Percentiles rank a stretch among this genome's conserved stretches.
These are phyloP conservation scores for Exophiala bonariae DNA, from an alignment of 2,329 filamentous ascomycete genomes.

Conservation along the genomic window DNA sequence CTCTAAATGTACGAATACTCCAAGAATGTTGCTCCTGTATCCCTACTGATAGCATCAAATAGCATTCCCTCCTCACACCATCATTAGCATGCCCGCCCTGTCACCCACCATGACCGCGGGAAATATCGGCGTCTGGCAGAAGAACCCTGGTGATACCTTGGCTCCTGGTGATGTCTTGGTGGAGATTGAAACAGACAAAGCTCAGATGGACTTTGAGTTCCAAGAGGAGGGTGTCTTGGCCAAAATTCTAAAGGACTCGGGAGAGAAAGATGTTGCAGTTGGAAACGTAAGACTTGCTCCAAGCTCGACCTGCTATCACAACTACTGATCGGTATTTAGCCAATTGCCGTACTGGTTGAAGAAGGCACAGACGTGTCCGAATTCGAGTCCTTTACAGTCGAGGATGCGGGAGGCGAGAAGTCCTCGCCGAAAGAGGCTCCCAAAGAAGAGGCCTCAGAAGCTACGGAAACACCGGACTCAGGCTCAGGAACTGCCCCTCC, in stretches of 20 bases:
- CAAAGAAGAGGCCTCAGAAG: slow-evolving; percentile 64
- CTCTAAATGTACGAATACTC: slow-evolving; percentile 58
- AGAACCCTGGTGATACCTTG: slow-evolving; percentile 87
- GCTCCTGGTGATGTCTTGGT: slow-evolving; percentile 91
- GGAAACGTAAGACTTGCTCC: slow-evolving; percentile 73
- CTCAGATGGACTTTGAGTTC: slow-evolving; percentile 99
- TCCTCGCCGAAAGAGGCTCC: slow-evolving; percentile 60
- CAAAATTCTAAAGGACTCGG: slow-evolving; percentile 88
- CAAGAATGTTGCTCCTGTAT: slow-evolving; percentile 12
- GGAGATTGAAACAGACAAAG: slow-evolving; percentile 99
- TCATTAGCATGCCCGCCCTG: slow-evolving; percentile 97
- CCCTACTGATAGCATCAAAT: slow-evolving; percentile 24
- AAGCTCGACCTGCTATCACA: neutral
- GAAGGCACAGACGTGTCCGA: slow-evolving; percentile 83
- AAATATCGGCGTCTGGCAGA: slow-evolving; percentile 97
- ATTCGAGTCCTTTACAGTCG: slow-evolving; percentile 83
- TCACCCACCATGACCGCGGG: slow-evolving; percentile 97
- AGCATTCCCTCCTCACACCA: slow-evolving; percentile 92
- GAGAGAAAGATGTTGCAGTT: slow-evolving; percentile 90
- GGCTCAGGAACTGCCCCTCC: slow-evolving; percentile 60
- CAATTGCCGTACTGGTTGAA: slow-evolving; percentile 92
- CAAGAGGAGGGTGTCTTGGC: slow-evolving; percentile 96
- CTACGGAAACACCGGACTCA: slow-evolving; percentile 60
- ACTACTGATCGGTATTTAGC: slow-evolving; percentile 56
- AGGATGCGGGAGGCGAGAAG: slow-evolving; percentile 87